phyloP scores from a whole-genome alignment of 2,329 filamentous ascomycete genomes.

The Scytalidium lignicola region DNA sequence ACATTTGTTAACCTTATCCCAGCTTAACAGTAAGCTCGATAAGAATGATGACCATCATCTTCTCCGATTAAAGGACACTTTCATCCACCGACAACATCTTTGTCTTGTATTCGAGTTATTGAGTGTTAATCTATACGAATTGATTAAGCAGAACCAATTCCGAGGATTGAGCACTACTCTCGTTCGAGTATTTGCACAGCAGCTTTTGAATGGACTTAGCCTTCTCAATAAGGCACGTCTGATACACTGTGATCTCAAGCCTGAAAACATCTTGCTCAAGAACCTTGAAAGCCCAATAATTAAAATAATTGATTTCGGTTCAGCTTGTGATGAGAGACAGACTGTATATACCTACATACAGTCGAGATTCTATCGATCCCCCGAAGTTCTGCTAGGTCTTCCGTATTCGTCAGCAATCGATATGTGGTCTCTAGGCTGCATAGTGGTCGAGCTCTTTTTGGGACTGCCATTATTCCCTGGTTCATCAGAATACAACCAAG shows the following conservation, averaged over 20 bases:
- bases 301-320: constrained; percentile 99
- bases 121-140: constrained; percentile 95
- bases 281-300: constrained; percentile 99
- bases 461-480: constrained; percentile 92
- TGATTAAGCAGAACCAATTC: constrained; percentile 99
- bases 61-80: constrained; percentile 90
- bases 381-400: constrained; percentile 89
- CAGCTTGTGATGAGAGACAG: constrained; percentile 94
- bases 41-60: constrained; percentile 99
- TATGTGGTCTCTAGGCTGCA: constrained; percentile 99
- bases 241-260: constrained; percentile 97
- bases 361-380: constrained; percentile 94
- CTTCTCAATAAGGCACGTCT: constrained; percentile 92
- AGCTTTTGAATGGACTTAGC: constrained; percentile 86
- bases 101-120: constrained; percentile 94
- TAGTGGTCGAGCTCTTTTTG: constrained; percentile 95
- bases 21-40: constrained; percentile 97
- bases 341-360: constrained; percentile 99
- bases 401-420: constrained; percentile 98
- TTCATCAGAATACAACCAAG: constrained; percentile 98
- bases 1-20: constrained; percentile 20
- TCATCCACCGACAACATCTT: constrained; percentile 95
- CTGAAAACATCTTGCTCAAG: constrained; percentile 95
- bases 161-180: constrained; percentile 93
- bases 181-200: constrained; percentile 95